Percentiles rank a stretch among this genome's conserved stretches.
Evolutionary conservation across 768 basidiomycete species (phyloP).

Genomic region (Cyclocybe aegerita): DNA sequence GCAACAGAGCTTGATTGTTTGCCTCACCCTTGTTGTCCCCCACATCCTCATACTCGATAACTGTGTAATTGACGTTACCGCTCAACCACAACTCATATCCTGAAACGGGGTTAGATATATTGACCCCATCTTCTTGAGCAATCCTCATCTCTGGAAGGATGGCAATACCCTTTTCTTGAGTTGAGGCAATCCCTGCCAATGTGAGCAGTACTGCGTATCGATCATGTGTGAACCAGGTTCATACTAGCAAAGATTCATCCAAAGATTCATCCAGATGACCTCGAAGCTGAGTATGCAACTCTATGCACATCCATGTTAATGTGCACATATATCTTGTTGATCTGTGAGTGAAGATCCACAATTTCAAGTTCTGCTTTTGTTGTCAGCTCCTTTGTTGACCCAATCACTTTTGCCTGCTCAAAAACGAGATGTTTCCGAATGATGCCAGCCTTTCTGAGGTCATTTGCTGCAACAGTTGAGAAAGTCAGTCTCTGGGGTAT

Average conservation of each 20-base stretch:
- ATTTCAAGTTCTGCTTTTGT: constrained; percentile 19
- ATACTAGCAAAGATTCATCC: constrained; percentile 15
- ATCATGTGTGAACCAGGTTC: constrained; percentile 28
- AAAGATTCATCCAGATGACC: constrained; percentile 11
- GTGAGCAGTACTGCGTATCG: constrained; percentile 29
- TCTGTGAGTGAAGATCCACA: constrained; percentile 18
- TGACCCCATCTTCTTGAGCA: constrained; percentile 19
- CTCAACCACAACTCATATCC: constrained; percentile 27
- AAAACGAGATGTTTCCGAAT: constrained; percentile 22
- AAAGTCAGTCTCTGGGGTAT: constrained; percentile 24
- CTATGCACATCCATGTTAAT: constrained; percentile 32
- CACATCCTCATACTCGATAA: constrained; percentile 24
- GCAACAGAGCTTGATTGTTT: constrained; percentile 11
- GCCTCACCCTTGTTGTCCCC: constrained; percentile 22
- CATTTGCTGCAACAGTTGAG: constrained; percentile 21
- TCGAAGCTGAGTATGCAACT: constrained; percentile 13
- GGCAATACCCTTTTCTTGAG: constrained; percentile 18
- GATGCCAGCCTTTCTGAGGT: constrained; percentile 26
- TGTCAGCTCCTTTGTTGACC: constrained; percentile 15
- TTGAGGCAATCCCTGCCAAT: constrained; percentile 22
- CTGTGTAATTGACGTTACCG: constrained; percentile 27
- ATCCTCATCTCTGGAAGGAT: constrained; percentile 29
- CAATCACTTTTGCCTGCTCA: constrained; percentile 14
- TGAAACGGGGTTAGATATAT: constrained; percentile 18
- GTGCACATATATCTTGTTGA: constrained; percentile 27